A percentile compares a stretch with the other conserved stretches of the same genome.
Conservation (phyloP, 2,329 filamentous ascomycete genomes). For the Gyromitra esculenta region DNA sequence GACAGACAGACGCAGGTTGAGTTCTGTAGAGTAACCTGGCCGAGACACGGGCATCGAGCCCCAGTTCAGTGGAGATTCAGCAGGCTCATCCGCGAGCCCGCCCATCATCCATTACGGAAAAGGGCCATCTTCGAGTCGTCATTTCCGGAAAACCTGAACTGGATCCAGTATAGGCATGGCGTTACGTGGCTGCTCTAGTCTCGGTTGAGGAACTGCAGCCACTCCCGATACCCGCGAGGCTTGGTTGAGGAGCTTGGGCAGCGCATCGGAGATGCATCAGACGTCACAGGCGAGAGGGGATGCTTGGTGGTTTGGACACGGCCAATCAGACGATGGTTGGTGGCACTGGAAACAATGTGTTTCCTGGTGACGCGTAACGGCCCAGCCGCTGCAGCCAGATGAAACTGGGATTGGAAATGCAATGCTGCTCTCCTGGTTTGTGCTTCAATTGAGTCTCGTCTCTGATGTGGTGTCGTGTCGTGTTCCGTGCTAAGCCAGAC, state of each 20-base stretch:
- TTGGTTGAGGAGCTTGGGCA: neutral
- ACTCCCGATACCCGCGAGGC: constrained; percentile 15
- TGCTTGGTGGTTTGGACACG: neutral
- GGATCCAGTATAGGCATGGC: neutral
- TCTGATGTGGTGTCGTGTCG: neutral
- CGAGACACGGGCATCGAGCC: constrained; percentile 15
- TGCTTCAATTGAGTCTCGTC: neutral
- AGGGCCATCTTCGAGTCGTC: constrained; percentile 9
- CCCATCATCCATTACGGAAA: neutral
- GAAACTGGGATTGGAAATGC: neutral
- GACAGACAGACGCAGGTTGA: no score
- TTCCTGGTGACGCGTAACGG: constrained; percentile 28
- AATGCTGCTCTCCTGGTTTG: neutral
- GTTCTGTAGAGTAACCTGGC: neutral
- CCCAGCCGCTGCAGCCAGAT: neutral
- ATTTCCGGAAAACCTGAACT: constrained; percentile 17
- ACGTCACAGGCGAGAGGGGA: constrained; percentile 20
- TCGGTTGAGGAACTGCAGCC: constrained; percentile 2
- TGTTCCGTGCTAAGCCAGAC: constrained; percentile 4
- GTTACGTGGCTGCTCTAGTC: constrained; percentile 23
- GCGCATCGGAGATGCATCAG: constrained; percentile 1
- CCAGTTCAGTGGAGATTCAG: constrained; percentile 15
- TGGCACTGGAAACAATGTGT: neutral
- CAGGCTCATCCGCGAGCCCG: constrained; percentile 1
- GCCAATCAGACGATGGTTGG: neutral